Percentiles rank a stretch among this genome's conserved stretches.
Conservation (phyloP, 495 filamentous ascomycete genomes). For the Penicillium canariense region DNA sequence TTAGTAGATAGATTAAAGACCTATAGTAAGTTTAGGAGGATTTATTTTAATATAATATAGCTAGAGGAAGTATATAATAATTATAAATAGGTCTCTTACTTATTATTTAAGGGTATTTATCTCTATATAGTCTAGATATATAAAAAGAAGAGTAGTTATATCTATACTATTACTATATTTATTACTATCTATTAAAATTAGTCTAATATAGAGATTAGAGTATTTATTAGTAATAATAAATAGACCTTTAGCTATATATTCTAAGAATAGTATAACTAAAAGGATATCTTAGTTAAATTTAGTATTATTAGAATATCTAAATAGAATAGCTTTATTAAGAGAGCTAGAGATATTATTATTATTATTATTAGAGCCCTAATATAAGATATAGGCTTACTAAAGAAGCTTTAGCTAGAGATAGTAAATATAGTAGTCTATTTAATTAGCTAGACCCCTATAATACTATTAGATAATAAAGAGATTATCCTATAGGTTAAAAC, state of each 20-base stretch:
- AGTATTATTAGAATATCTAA: background rate
- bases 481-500: constrained; percentile 5
- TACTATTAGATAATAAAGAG: background rate
- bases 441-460: constrained; percentile 6
- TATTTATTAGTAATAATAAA: constrained; percentile 5
- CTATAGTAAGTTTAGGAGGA: background rate
- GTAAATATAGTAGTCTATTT: background rate
- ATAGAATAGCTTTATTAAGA: constrained; percentile 6
- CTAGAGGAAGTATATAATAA: background rate
- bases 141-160: background rate
- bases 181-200: background rate
- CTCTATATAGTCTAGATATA: background rate
- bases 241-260: background rate
- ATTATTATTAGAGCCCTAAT: background rate
- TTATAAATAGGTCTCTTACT: constrained; percentile 2
- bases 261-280: background rate
- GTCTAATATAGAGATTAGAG: constrained; percentile 1
- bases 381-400: background rate
- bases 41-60: constrained; percentile 5
- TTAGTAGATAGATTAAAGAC: background rate
- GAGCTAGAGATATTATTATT: constrained; percentile 11
- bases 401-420: constrained; percentile 8
- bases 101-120: constrained; percentile 10
- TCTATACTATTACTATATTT: background rate
- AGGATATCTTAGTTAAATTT: background rate